A percentile compares a stretch with the other conserved stretches of the same genome.
These are phyloP conservation scores for Tolypocladium album DNA, from an alignment of 2,329 filamentous ascomycete genomes.

Conservation along the genomic window DNA sequence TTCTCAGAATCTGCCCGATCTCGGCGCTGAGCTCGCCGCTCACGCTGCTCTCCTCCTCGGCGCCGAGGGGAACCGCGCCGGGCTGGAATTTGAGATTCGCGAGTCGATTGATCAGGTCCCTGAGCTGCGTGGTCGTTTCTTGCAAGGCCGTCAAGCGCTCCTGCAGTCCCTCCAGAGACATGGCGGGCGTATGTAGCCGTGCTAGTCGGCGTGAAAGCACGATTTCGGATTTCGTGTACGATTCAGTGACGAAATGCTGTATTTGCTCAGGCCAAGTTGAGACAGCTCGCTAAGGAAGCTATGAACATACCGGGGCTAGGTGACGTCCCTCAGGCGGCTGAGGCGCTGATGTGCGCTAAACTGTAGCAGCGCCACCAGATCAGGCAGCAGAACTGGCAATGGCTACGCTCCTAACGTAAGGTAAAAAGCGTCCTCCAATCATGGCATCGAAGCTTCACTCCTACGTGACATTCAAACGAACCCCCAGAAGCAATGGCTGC, in stretches of 20 bases:
- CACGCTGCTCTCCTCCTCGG: conserved; percentile 38
- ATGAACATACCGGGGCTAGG: not conserved
- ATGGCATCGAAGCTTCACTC: too few relatives aligned
- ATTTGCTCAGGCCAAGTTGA: not conserved
- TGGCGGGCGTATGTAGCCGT: conserved; percentile 12
- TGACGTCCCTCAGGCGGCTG: not conserved
- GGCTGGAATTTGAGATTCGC: conserved; percentile 47
- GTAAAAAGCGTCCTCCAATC: too few relatives aligned
- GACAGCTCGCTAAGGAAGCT: not conserved
- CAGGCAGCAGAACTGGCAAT: too few relatives aligned
- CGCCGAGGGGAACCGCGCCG: conserved; percentile 41
- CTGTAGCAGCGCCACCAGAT: too few relatives aligned
- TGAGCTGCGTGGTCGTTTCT: conserved; percentile 49
- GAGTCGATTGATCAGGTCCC: conserved; percentile 48
- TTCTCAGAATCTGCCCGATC: conserved; percentile 67
- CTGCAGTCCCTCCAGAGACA: conserved; percentile 51
- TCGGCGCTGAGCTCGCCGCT: conserved; percentile 68
- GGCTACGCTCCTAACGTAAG: too few relatives aligned
- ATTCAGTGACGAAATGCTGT: not conserved
- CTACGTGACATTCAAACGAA: too few relatives aligned
- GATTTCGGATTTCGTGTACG: not conserved
- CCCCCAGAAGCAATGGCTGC: too few relatives aligned
- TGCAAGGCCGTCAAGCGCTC: conserved; percentile 48
- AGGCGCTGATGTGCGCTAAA: too few relatives aligned
- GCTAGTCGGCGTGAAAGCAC: not conserved